Evolutionary conservation across 306 rosid genomes (phyloP).

Genomic region (Cucumis cinereus): DNA sequence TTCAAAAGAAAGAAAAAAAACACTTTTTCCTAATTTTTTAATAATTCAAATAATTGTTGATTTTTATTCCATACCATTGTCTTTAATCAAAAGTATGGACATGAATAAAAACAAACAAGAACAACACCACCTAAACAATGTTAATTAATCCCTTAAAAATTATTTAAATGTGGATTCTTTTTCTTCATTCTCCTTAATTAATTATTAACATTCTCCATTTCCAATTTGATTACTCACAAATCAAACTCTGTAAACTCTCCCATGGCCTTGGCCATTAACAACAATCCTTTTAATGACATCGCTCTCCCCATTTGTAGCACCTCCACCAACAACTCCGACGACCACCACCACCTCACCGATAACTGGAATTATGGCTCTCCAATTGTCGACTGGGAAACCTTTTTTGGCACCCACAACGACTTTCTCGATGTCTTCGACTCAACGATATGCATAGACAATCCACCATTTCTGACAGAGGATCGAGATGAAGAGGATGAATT

Average conservation of each 20-base stretch:
- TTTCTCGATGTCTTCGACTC: slow-evolving; percentile 58
- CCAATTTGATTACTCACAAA: not conserved
- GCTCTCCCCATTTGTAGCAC: not conserved
- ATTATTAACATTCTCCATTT: not conserved
- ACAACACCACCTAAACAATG: not conserved
- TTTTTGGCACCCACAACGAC: slow-evolving; percentile 30
- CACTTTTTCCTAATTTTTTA: too few species aligned
- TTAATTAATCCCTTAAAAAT: not conserved
- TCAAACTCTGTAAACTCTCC: not conserved
- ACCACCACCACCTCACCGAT: not conserved
- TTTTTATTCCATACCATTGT: not conserved
- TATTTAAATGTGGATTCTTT: not conserved
- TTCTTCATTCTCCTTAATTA: not conserved
- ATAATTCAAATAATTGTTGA: not conserved
- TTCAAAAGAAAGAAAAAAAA: too few species aligned
- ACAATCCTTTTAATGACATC: not conserved
- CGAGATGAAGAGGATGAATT: slow-evolving; percentile 14
- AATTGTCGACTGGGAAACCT: slow-evolving; percentile 58
- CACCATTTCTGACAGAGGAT: not conserved
- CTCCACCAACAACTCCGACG: not conserved
- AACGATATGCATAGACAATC: slow-evolving; percentile 16
- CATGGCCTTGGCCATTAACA: slow-evolving; percentile 2
- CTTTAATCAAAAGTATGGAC: not conserved
- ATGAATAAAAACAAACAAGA: not conserved
- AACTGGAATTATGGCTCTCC: slow-evolving; percentile 61